These are phyloP conservation scores for Protostelium mycophagum DNA, from an alignment of 78 protist species.

Conservation along the genomic window DNA sequence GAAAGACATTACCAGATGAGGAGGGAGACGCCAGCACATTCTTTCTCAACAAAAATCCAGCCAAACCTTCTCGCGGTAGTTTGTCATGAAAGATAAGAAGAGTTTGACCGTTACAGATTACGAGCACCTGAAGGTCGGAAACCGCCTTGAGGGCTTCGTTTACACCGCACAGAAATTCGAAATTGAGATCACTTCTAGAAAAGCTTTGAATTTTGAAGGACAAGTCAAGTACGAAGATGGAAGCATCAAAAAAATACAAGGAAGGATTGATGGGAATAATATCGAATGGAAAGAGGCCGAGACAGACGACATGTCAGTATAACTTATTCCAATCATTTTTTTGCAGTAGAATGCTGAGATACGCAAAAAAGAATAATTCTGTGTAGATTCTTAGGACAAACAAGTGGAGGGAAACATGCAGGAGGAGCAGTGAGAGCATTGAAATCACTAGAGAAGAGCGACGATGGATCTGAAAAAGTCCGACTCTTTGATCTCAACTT, in stretches of 20 bases:
- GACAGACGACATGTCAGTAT: no score
- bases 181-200: background rate
- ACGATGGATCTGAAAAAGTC: no score
- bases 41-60: background rate
- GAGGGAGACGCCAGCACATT: background rate
- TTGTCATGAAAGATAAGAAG: no score
- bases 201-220: background rate
- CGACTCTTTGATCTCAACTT: no score
- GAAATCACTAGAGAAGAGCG: no score
- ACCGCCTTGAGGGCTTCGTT: background rate
- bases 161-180: background rate
- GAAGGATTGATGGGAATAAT: background rate
- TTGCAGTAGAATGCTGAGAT: background rate
- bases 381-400: background rate
- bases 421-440: no score
- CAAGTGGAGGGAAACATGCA: background rate
- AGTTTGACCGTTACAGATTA: background rate
- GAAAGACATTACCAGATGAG: background rate
- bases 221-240: background rate
- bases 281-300: background rate
- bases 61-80: background rate
- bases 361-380: background rate
- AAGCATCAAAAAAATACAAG: background rate
- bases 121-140: background rate
- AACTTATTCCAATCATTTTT: no score